Conservation (phyloP, 2,329 filamentous ascomycete genomes). For the Botrytis fragariae region DNA sequence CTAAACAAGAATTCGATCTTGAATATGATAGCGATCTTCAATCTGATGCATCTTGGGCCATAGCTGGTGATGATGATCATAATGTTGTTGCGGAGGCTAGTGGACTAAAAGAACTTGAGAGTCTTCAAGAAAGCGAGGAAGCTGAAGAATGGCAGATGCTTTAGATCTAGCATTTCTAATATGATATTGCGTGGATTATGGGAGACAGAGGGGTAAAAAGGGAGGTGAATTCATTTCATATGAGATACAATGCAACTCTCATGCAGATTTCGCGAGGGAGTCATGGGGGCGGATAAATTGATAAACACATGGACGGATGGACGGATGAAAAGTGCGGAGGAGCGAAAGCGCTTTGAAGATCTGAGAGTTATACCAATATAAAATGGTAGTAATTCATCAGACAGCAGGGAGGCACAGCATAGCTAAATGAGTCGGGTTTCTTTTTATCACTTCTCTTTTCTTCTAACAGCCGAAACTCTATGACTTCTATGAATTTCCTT, state of each 20-base stretch:
- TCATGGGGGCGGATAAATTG: neutral
- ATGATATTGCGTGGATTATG: neutral
- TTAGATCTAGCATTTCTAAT: neutral
- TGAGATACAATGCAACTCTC: accelerated
- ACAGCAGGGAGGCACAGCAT: accelerated
- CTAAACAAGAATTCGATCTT: neutral
- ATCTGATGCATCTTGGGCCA: neutral
- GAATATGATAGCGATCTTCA: neutral
- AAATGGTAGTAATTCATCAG: neutral
- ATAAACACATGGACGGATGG: neutral
- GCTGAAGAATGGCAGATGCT: neutral
- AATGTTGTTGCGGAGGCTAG: neutral
- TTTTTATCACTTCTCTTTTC: neutral
- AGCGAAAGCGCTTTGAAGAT: neutral
- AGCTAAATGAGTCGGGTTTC: too few relatives aligned
- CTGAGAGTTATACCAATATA: too few relatives aligned
- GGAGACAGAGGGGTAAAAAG: neutral
- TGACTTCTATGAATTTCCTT: neutral
- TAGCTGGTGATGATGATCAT: neutral
- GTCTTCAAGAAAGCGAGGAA: neutral
- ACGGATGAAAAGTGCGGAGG: neutral
- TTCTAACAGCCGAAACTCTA: neutral
- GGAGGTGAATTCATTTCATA: neutral
- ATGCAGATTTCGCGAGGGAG: neutral
- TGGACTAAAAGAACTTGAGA: accelerated